Evolutionary conservation across 1,284 basidiomycete genomes (phyloP).

Genomic region (Leccinum ambiguum): DNA sequence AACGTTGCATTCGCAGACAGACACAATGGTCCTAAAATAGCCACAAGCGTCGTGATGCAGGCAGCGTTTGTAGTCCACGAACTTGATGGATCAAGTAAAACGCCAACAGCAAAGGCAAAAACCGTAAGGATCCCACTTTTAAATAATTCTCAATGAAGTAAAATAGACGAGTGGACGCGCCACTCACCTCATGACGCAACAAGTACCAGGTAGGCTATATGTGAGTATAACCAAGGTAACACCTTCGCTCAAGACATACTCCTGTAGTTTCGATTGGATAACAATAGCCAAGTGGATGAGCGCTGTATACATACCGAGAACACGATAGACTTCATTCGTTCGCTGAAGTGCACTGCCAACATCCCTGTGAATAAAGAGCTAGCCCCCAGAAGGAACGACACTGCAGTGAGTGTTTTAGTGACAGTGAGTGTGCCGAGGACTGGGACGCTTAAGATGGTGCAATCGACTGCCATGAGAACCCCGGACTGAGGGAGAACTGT

Average conservation of each 20-base stretch:
- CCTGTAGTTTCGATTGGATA: not conserved
- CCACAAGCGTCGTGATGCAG: not conserved
- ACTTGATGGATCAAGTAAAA: not conserved
- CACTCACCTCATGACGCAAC: not conserved
- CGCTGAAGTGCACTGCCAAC: not conserved
- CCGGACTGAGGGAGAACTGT: not conserved
- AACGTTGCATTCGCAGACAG: not conserved
- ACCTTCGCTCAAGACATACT: not conserved
- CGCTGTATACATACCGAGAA: not conserved
- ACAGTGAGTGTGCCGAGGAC: not conserved
- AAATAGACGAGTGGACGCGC: not conserved
- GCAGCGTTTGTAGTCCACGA: not conserved
- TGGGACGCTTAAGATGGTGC: not conserved
- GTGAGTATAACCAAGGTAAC: not conserved
- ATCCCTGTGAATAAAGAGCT: not conserved
- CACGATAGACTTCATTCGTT: not conserved
- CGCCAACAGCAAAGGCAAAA: not conserved
- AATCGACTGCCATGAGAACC: not conserved
- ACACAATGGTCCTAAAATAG: not conserved
- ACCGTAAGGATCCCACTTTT: not conserved
- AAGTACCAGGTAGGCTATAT: not conserved
- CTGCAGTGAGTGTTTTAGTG: not conserved
- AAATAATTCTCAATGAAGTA: not conserved
- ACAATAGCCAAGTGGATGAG: not conserved
- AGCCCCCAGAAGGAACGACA: not conserved